Conservation (phyloP, 768 basidiomycete species). For the Calocybe gangraenosa region DNA sequence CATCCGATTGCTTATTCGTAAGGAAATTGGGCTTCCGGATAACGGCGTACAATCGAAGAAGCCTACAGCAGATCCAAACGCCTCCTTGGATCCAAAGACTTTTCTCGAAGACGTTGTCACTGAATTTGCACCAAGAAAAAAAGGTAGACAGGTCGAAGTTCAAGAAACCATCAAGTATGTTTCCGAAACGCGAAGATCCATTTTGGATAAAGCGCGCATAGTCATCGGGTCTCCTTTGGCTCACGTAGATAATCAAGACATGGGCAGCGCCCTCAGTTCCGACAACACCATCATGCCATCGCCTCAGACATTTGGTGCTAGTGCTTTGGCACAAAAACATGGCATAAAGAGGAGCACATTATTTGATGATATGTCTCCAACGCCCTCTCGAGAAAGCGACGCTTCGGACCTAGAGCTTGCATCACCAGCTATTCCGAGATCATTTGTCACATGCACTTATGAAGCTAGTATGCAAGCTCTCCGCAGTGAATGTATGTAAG, state of each 20-base stretch:
- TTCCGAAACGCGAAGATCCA: slow-evolving; percentile 41
- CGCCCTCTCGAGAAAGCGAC: not conserved
- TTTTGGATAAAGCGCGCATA: slow-evolving; percentile 32
- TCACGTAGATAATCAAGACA: slow-evolving; percentile 14
- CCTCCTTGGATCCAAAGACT: slow-evolving; percentile 27
- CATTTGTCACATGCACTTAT: not conserved
- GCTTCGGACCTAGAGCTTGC: not conserved
- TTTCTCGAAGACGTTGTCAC: slow-evolving; percentile 53
- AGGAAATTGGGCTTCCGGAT: slow-evolving; percentile 32
- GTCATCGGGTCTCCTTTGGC: slow-evolving; percentile 23
- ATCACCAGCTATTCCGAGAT: not conserved
- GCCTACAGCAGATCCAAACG: slow-evolving; percentile 17
- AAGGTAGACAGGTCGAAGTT: slow-evolving; percentile 31
- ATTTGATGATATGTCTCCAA: not conserved
- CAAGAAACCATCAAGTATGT: slow-evolving; percentile 41
- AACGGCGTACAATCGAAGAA: slow-evolving; percentile 18
- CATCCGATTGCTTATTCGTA: slow-evolving; percentile 44
- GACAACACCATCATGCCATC: slow-evolving; percentile 14
- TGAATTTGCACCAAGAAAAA: slow-evolving; percentile 43
- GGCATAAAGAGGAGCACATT: slow-evolving; percentile 8
- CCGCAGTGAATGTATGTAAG: slow-evolving; percentile 4
- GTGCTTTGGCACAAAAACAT: slow-evolving; percentile 26
- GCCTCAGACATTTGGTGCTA: slow-evolving; percentile 39
- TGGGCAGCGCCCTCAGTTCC: not conserved
- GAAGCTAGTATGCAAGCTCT: not conserved